Percentiles rank a stretch among this genome's conserved stretches.
Conservation (phyloP, 176 grass and related monocot species). For the Cymbopogon citratus region DNA sequence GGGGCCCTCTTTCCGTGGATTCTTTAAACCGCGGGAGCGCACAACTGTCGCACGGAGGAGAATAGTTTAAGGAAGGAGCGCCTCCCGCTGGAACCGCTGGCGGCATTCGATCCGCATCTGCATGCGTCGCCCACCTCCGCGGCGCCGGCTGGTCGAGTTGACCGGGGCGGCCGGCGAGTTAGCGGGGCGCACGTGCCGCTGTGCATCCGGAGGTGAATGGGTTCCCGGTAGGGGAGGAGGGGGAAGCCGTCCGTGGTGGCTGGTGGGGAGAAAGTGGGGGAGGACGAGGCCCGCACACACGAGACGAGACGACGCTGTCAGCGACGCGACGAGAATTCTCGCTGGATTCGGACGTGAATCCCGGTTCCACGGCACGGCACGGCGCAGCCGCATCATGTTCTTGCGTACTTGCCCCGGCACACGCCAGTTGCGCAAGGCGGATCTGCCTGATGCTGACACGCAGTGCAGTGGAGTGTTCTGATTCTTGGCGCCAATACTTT, state of each 20-base stretch:
- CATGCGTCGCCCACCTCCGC: not conserved
- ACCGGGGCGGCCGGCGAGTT: conserved; percentile 30
- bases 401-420: not conserved
- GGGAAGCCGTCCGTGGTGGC: not conserved
- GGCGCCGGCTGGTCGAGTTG: conserved; percentile 27
- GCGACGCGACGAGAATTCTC: not conserved
- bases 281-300: conserved; percentile 1
- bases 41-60: conserved; percentile 23
- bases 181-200: conserved; percentile 32
- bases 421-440: not conserved
- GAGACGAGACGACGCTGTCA: not conserved
- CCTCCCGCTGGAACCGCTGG: not conserved
- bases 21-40: conserved; percentile 27
- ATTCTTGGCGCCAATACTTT: too few relatives aligned
- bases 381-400: not conserved
- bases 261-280: conserved; percentile 34
- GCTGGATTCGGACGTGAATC: conserved; percentile 3
- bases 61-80: conserved; percentile 10
- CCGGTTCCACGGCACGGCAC: too few relatives aligned
- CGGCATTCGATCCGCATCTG: conserved; percentile 23
- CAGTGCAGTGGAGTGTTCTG: too few relatives aligned
- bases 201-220: not conserved
- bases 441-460: not conserved
- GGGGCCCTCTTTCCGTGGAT: not conserved
- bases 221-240: not conserved